These are phyloP conservation scores for Hyaloscypha variabilis DNA, from an alignment of 495 filamentous ascomycete species.

Conservation along the genomic window DNA sequence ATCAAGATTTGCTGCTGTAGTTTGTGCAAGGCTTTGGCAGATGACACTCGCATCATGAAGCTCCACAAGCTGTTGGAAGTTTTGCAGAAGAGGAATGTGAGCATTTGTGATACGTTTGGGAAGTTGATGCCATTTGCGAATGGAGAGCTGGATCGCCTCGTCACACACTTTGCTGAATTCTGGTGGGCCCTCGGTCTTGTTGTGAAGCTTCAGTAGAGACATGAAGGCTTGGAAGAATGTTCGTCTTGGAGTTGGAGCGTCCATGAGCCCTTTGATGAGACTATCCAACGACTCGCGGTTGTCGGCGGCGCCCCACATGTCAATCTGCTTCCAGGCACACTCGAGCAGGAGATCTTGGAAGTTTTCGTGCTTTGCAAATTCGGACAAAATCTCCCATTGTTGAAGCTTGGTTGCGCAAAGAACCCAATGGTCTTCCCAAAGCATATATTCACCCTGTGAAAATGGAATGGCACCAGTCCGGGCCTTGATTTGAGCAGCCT, in stretches of 20 bases:
- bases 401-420: constrained; percentile 97
- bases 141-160: constrained; percentile 93
- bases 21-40: constrained; percentile 82
- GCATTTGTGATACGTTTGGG: constrained; percentile 92
- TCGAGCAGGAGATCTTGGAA: constrained; percentile 96
- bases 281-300: constrained; percentile 87
- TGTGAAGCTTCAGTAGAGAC: constrained; percentile 88
- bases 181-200: constrained; percentile 75
- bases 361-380: constrained; percentile 99
- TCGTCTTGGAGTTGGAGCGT: constrained; percentile 90
- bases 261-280: constrained; percentile 93
- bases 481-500: constrained; percentile 94
- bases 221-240: constrained; percentile 98
- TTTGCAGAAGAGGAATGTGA: constrained; percentile 92
- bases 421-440: constrained; percentile 99
- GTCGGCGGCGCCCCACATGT: constrained; percentile 84
- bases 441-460: constrained; percentile 94
- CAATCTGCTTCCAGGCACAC: constrained; percentile 89
- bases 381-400: constrained; percentile 95
- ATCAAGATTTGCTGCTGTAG: constrained; percentile 84
- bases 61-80: constrained; percentile 98
- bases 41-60: constrained; percentile 97
- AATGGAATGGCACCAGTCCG: constrained; percentile 91
- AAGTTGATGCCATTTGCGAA: constrained; percentile 97
- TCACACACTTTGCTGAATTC: constrained; percentile 92